Percentiles rank a stretch among this genome's conserved stretches.
These are phyloP conservation scores for Cornus suecica DNA, from an alignment of 148 eudicot genomes.

Conservation along the genomic window DNA sequence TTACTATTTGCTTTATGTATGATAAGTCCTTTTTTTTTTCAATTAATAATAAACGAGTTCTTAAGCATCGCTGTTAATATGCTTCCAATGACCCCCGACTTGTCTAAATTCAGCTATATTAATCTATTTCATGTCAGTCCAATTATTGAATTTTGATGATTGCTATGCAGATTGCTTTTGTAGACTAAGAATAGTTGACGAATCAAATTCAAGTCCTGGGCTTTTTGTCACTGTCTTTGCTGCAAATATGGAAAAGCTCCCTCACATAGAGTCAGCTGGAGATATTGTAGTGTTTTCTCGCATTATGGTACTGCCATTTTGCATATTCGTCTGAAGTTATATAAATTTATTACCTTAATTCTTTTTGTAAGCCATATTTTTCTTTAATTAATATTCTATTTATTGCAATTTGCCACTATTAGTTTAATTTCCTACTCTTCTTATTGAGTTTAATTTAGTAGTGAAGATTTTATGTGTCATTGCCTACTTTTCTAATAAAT, in stretches of 20 bases:
- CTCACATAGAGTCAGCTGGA: conserved; percentile 54
- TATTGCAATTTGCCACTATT: too few relatives aligned
- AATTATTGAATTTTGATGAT: neutral
- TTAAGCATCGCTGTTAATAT: neutral
- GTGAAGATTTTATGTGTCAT: neutral
- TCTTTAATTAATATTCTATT: too few relatives aligned
- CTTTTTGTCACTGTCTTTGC: conserved; percentile 61
- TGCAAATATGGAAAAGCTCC: conserved; percentile 61
- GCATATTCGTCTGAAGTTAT: neutral
- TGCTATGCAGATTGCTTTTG: conserved; percentile 63
- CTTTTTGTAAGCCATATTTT: too few relatives aligned
- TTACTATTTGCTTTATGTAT: neutral
- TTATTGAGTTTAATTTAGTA: neutral
- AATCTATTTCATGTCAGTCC: neutral
- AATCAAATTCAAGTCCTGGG: conserved; percentile 51
- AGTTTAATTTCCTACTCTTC: too few relatives aligned
- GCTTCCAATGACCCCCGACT: neutral
- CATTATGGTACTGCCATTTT: conserved; percentile 36
- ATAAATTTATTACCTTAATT: too few relatives aligned
- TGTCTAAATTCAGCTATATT: neutral
- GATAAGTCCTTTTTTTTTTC: too few relatives aligned
- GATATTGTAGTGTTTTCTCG: conserved; percentile 63
- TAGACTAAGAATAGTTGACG: conserved; percentile 61
- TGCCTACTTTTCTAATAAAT: too few relatives aligned
- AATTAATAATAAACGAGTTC: too few relatives aligned